Conservation (phyloP, 2,329 filamentous ascomycete genomes). For the Ceratocystis eucalypticola region DNA sequence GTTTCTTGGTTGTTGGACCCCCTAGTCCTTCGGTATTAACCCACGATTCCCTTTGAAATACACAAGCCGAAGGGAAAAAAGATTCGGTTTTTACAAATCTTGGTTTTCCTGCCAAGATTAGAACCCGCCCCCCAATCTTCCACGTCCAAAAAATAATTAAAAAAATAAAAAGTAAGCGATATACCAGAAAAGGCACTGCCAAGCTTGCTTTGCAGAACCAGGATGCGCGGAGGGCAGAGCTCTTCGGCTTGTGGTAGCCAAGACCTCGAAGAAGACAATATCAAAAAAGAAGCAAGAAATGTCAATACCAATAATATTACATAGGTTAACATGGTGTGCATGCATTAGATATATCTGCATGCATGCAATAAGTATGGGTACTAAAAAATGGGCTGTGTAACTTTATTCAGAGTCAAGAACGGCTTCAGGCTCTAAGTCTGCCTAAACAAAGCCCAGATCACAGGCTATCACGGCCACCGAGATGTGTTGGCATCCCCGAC, state of each 20-base stretch:
- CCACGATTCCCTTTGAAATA: background rate
- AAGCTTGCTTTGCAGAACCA: background rate
- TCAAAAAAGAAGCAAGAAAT: background rate
- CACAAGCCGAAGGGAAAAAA: background rate
- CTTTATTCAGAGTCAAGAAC: background rate
- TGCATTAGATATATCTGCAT: background rate
- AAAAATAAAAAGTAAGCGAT: background rate
- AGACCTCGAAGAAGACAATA: background rate
- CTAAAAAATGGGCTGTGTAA: background rate
- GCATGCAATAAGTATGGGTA: background rate
- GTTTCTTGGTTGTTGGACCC: background rate
- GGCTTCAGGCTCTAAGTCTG: background rate
- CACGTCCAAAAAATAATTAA: background rate
- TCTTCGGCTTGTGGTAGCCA: background rate
- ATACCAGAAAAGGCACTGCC: background rate
- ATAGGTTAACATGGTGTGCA: background rate
- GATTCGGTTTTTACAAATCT: background rate
- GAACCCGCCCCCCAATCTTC: background rate
- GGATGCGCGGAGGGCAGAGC: background rate
- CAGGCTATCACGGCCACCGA: background rate
- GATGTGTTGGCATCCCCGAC: too few species aligned
- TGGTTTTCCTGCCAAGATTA: conserved; percentile 1
- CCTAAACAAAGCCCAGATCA: background rate
- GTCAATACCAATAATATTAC: background rate
- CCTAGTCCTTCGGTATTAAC: background rate